A percentile compares a stretch with the other conserved stretches of the same genome.
phyloP scores from a whole-genome alignment of 2,329 filamentous ascomycete genomes.

The Talaromyces sp. region DNA sequence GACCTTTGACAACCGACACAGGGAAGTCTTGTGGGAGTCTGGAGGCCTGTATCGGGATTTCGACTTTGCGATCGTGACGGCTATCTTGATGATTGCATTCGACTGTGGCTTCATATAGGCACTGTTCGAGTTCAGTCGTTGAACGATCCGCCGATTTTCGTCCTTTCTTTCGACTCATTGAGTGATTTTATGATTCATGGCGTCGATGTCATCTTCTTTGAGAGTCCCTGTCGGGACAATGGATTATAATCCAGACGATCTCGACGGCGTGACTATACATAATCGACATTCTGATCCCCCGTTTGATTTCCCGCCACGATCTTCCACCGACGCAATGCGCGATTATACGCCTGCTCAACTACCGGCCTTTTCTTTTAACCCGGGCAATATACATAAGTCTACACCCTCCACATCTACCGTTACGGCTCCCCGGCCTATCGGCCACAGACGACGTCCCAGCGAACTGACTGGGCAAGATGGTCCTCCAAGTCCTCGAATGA shows the following conservation, averaged over 20 bases:
- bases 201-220: constrained; percentile 10
- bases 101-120: not conserved
- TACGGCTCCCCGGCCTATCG: constrained; percentile 52
- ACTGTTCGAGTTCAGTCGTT: not conserved
- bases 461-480: constrained; percentile 74
- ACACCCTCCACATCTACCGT: constrained; percentile 55
- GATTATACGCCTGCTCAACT: constrained; percentile 40
- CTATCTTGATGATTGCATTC: not conserved
- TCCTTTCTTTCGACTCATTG: not conserved
- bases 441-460: constrained; percentile 74
- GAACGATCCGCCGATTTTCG: not conserved
- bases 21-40: constrained; percentile 16
- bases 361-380: constrained; percentile 39
- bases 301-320: constrained; percentile 15
- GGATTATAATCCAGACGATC: constrained; percentile 15
- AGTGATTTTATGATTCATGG: constrained; percentile 2
- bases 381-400: constrained; percentile 29
- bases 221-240: constrained; percentile 14
- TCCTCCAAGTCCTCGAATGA: constrained; percentile 57
- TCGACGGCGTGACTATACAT: not conserved
- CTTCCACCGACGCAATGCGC: constrained; percentile 4
- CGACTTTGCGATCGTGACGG: not conserved
- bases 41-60: constrained; percentile 12
- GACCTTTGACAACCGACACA: constrained; percentile 2
- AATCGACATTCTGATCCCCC: constrained; percentile 9